These are phyloP conservation scores for Cyclotella cryptica DNA, from an alignment of 108 stramenopile genomes.

Conservation along the genomic window DNA sequence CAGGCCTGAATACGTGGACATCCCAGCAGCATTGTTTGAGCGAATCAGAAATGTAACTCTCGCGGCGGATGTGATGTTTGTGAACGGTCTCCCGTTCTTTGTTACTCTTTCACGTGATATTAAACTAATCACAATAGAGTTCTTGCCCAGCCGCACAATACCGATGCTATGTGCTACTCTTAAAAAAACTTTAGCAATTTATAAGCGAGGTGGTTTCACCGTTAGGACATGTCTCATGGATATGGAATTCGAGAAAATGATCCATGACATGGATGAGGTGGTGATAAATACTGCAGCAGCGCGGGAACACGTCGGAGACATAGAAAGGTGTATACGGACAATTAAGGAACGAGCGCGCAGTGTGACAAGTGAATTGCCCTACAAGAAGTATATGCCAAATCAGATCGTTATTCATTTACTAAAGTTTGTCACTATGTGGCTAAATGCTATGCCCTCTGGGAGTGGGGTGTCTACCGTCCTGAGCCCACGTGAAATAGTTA, in stretches of 20 bases:
- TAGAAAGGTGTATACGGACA: slow-evolving; percentile 18
- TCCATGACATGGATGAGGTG: too few relatives aligned
- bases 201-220: slow-evolving; percentile 24
- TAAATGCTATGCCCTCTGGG: slow-evolving; percentile 37
- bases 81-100: slow-evolving; percentile 18
- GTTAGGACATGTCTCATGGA: slow-evolving; percentile 10
- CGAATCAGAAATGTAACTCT: background rate
- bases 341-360: slow-evolving; percentile 26
- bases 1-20: background rate
- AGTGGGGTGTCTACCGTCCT: slow-evolving; percentile 18
- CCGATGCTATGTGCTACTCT: too few relatives aligned
- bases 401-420: slow-evolving; percentile 23
- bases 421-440: slow-evolving; percentile 14
- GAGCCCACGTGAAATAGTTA: too few relatives aligned
- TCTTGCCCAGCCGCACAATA: too few relatives aligned
- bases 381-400: background rate
- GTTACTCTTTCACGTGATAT: too few relatives aligned
- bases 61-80: slow-evolving; percentile 31
- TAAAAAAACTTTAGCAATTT: too few relatives aligned
- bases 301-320: slow-evolving; percentile 44
- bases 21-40: background rate
- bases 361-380: slow-evolving; percentile 16
- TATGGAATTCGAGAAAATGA: slow-evolving; percentile 23
- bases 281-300: slow-evolving; percentile 43
- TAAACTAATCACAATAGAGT: too few relatives aligned